These are phyloP conservation scores for Aspergillus latus DNA, from an alignment of 2,329 filamentous ascomycete species.

Conservation along the genomic window DNA sequence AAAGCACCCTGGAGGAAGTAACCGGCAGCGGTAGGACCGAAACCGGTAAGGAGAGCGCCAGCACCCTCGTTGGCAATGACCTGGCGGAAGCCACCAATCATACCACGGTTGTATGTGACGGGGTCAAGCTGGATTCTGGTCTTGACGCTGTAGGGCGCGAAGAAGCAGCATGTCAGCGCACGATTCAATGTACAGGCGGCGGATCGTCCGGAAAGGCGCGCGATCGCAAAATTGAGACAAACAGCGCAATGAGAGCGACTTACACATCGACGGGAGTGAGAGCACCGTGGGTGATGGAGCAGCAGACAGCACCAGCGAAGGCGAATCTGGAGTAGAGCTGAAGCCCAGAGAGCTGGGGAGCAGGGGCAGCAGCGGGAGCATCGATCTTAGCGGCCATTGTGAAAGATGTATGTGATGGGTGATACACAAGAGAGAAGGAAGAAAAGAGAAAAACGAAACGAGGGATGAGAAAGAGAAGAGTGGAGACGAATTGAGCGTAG, in stretches of 20 bases:
- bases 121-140: conserved; percentile 93
- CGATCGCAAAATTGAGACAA: conserved; percentile 1
- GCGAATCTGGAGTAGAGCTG: conserved; percentile 93
- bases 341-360: conserved; percentile 58
- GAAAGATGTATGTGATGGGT: conserved; percentile 18
- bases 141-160: conserved; percentile 72
- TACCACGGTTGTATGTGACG: conserved; percentile 80
- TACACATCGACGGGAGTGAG: conserved; percentile 99
- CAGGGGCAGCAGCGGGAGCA: conserved; percentile 16
- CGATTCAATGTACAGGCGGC: not conserved
- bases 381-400: conserved; percentile 50
- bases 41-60: conserved; percentile 80
- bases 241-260: conserved; percentile 48
- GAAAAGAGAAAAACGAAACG: conserved; percentile 17
- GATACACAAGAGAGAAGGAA: conserved; percentile 16
- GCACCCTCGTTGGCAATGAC: conserved; percentile 82
- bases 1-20: conserved; percentile 94
- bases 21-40: conserved; percentile 80
- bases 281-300: conserved; percentile 93
- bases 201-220: conserved; percentile 15
- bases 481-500: conserved; percentile 21
- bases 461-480: conserved; percentile 15
- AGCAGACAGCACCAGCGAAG: conserved; percentile 96
- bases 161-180: conserved; percentile 22
- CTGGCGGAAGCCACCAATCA: conserved; percentile 83